Evolutionary conservation across 805 yeast genomes (phyloP).

Genomic region (Saturnispora serradocipensis): DNA sequence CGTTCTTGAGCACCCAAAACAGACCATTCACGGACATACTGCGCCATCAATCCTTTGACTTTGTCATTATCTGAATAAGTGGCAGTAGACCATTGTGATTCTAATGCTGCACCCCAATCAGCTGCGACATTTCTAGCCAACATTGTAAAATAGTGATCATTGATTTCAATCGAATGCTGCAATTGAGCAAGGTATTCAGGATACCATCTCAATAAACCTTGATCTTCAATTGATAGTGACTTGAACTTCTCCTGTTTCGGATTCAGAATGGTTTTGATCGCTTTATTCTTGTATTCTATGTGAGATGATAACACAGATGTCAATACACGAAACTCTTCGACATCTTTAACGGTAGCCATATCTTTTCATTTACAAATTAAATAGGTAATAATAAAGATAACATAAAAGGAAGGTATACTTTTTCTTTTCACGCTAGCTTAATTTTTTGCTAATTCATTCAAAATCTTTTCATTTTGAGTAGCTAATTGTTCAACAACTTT

Average conservation of each 20-base stretch:
- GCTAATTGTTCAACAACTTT: conserved; percentile 32
- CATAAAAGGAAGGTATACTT: not conserved
- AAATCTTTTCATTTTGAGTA: conserved; percentile 18
- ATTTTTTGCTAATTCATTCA: not conserved
- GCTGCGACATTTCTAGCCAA: conserved; percentile 36
- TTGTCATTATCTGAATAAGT: conserved; percentile 41
- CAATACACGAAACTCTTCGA: conserved; percentile 25
- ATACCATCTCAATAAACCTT: conserved; percentile 42
- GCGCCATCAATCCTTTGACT: conserved; percentile 47
- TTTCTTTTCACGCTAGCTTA: not conserved
- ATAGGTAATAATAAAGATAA: not conserved
- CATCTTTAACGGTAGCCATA: conserved; percentile 10
- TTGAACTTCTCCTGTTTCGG: conserved; percentile 29
- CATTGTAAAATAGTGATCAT: conserved; percentile 34
- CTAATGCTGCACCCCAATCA: conserved; percentile 40
- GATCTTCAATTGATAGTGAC: conserved; percentile 33
- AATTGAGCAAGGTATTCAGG: conserved; percentile 32
- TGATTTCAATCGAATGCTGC: conserved; percentile 34
- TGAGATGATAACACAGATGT: conserved; percentile 27
- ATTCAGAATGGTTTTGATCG: conserved; percentile 23
- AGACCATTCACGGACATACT: conserved; percentile 56
- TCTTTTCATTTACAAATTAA: not conserved
- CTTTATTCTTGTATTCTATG: conserved; percentile 28
- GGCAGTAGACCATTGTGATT: conserved; percentile 35
- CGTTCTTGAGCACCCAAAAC: conserved; percentile 43